A percentile compares a stretch with the other conserved stretches of the same genome.
phyloP scores from a whole-genome alignment of 257 asterid species.

The Fraxinus cuspidata region DNA sequence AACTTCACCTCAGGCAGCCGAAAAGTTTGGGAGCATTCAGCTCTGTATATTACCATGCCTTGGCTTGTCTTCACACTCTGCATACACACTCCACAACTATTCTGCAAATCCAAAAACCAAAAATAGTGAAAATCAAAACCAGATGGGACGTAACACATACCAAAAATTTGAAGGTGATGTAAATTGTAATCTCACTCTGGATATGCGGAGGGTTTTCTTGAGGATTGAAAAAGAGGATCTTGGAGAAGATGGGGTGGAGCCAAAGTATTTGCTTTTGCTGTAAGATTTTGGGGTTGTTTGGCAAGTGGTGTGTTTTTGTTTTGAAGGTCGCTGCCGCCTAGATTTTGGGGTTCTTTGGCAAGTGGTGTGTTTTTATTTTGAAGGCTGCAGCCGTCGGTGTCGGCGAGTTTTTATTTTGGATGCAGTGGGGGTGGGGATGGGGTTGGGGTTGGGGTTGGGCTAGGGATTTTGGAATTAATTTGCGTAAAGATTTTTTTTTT shows the following conservation, averaged over 20 bases:
- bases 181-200: constrained; percentile 49
- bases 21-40: constrained; percentile 77
- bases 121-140: background rate
- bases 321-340: no score
- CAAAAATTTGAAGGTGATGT: background rate
- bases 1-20: no score
- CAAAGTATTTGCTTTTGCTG: constrained; percentile 36
- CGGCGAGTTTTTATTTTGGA: no score
- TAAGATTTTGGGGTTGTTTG: constrained; percentile 44
- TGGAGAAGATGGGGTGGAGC: constrained; percentile 72
- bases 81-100: constrained; percentile 78
- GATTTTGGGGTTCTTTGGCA: no score
- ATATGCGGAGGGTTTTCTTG: constrained; percentile 74
- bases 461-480: no score
- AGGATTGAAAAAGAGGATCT: constrained; percentile 89
- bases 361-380: no score
- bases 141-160: background rate
- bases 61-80: constrained; percentile 73
- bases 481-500: no score
- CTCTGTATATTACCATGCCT: constrained; percentile 81
- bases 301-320: no score
- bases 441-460: no score
- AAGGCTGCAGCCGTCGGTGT: no score
- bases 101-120: constrained; percentile 45
- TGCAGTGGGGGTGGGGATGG: no score